phyloP scores from a whole-genome alignment of 139 green algal species.

The Raphidocelis subcapitata region DNA sequence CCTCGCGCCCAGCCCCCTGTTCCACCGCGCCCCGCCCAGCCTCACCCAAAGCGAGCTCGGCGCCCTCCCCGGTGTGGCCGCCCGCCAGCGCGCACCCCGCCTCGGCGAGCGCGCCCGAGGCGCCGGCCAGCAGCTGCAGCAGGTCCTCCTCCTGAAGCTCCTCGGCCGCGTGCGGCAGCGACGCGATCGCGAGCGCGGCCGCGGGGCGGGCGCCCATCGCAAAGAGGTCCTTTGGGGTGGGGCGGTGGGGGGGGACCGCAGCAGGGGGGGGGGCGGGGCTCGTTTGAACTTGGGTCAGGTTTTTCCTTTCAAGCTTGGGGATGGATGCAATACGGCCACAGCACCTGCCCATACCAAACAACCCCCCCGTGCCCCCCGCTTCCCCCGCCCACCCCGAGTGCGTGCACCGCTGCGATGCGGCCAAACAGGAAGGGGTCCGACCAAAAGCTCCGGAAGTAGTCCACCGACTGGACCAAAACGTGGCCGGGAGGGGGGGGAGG shows the following conservation, averaged over 20 bases:
- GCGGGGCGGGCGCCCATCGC: conserved; percentile 83
- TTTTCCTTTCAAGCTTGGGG: neutral
- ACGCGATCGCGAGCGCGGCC: conserved; percentile 72
- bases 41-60: conserved; percentile 73
- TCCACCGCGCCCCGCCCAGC: too few relatives aligned
- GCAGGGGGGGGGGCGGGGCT: neutral
- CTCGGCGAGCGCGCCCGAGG: conserved; percentile 40
- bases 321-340: neutral
- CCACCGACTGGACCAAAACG: conserved; percentile 80
- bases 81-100: conserved; percentile 78
- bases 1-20: too few relatives aligned
- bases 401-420: conserved; percentile 75
- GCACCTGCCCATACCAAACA: neutral
- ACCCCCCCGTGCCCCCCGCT: neutral
- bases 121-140: conserved; percentile 79
- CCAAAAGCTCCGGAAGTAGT: conserved; percentile 84
- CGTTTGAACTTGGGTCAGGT: neutral
- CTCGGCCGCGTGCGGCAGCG: conserved; percentile 62
- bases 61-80: conserved; percentile 82
- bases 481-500: conserved; percentile 51
- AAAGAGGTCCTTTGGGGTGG: conserved; percentile 59
- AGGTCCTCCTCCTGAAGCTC: conserved; percentile 74
- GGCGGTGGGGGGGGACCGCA: neutral
- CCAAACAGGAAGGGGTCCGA: conserved; percentile 85
- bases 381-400: conserved; percentile 46